Evolutionary conservation across 495 filamentous ascomycete species (phyloP).

Genomic region (Podospora fimiseda): DNA sequence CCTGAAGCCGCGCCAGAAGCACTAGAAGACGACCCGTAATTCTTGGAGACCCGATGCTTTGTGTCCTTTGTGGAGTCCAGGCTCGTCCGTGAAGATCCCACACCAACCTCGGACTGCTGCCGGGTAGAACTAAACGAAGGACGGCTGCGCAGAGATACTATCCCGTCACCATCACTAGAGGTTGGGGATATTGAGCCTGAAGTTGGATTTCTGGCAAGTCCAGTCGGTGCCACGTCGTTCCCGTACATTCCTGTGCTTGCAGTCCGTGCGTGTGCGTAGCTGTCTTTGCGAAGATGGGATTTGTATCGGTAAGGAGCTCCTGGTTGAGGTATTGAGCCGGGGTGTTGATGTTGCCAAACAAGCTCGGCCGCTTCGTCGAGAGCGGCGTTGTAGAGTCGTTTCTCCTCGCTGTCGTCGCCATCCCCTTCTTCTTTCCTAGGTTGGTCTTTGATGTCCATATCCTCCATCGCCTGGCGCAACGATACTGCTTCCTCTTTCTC

Average conservation of each 20-base stretch:
- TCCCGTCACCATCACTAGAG: conserved; percentile 41
- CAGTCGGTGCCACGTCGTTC: conserved; percentile 40
- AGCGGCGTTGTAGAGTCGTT: conserved; percentile 63
- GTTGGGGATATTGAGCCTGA: conserved; percentile 44
- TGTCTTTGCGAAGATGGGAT: conserved; percentile 54
- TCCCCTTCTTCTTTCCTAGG: conserved; percentile 15
- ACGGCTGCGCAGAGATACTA: conserved; percentile 16
- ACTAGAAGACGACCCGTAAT: conserved; percentile 23
- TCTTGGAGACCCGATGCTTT: conserved; percentile 17
- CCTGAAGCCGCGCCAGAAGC: conserved; percentile 20
- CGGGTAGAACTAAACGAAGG: conserved; percentile 26
- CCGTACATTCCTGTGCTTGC: conserved; percentile 50
- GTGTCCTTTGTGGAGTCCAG: conserved; percentile 24
- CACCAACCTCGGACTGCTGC: conserved; percentile 14
- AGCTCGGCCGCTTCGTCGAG: conserved; percentile 82
- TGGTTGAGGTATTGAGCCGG: conserved; percentile 46
- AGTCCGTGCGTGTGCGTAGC: conserved; percentile 55
- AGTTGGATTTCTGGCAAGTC: conserved; percentile 40
- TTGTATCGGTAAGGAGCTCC: conserved; percentile 60
- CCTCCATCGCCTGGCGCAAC: conserved; percentile 71
- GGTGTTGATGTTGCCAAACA: conserved; percentile 76
- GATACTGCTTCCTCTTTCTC: conserved; percentile 80
- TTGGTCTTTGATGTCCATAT: conserved; percentile 48
- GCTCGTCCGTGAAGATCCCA: conserved; percentile 24
- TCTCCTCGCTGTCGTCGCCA: conserved; percentile 51